These are phyloP conservation scores for Corrigiola litoralis DNA, from an alignment of 179 eudicot species.

Conservation along the genomic window DNA sequence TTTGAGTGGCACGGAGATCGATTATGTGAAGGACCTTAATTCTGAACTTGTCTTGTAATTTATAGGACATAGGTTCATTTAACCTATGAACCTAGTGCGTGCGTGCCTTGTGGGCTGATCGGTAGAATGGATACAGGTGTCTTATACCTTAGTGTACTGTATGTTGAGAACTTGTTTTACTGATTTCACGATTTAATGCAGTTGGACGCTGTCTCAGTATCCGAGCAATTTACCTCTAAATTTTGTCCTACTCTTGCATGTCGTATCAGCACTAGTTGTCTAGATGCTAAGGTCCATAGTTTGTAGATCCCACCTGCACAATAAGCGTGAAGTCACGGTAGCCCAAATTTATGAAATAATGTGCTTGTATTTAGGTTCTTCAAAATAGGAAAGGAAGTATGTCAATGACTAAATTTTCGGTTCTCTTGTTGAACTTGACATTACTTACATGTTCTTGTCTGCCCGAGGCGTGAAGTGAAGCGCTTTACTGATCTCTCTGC, in stretches of 20 bases:
- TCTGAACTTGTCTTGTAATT: neutral
- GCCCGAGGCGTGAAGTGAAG: slow-evolving; percentile 90
- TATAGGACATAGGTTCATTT: neutral
- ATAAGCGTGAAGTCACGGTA: neutral
- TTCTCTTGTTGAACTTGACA: slow-evolving; percentile 59
- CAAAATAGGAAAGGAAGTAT: neutral
- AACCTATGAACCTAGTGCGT: neutral
- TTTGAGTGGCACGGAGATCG: too few species aligned
- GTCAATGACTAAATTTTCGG: neutral
- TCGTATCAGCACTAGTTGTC: neutral
- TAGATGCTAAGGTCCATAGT: neutral
- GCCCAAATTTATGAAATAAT: neutral
- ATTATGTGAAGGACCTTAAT: too few species aligned
- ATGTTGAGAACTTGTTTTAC: neutral
- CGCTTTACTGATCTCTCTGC: slow-evolving; percentile 81
- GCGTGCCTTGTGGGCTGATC: neutral
- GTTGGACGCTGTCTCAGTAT: neutral
- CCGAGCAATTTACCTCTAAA: neutral
- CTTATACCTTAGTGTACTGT: neutral
- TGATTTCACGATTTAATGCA: neutral
- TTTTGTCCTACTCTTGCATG: neutral
- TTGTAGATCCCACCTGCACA: neutral
- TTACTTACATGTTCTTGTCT: slow-evolving; percentile 75
- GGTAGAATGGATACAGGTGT: neutral
- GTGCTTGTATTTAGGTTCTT: neutral